Evolutionary conservation across 225 moss, liverwort and hornwort species (phyloP).

Genomic region (Anthoceros angustus): DNA sequence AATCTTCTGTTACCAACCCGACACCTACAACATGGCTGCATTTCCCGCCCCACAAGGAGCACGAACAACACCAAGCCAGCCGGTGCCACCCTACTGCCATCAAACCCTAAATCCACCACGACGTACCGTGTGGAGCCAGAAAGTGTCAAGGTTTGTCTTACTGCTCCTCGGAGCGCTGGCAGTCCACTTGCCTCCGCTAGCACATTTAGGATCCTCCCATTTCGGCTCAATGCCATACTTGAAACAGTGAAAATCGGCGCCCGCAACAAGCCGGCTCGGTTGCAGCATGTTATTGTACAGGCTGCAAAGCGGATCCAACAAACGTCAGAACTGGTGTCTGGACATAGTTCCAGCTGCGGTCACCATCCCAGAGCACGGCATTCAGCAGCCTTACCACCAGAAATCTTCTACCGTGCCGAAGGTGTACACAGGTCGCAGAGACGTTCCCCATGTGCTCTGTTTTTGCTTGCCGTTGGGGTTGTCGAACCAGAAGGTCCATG

Average conservation of each 20-base stretch:
- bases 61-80: no score
- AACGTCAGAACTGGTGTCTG: background rate
- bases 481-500: slow-evolving; percentile 95
- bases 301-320: slow-evolving; percentile 18
- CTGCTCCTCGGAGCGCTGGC: slow-evolving; percentile 40
- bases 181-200: slow-evolving; percentile 94
- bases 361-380: background rate
- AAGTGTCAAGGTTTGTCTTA: slow-evolving; percentile 48
- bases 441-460: slow-evolving; percentile 74
- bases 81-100: no score
- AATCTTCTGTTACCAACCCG: background rate
- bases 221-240: slow-evolving; percentile 90
- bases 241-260: slow-evolving; percentile 89
- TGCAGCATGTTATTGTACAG: slow-evolving; percentile 88
- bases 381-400: slow-evolving; percentile 49
- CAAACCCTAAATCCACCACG: background rate
- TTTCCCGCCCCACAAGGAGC: no score
- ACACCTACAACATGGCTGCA: background rate
- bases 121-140: slow-evolving; percentile 77
- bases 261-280: slow-evolving; percentile 60
- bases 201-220: slow-evolving; percentile 91
- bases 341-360: background rate
- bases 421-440: slow-evolving; percentile 64
- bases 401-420: slow-evolving; percentile 83
- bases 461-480: slow-evolving; percentile 77